phyloP scores from a whole-genome alignment of 768 basidiomycete species.

The Auriculariales sp. region DNA sequence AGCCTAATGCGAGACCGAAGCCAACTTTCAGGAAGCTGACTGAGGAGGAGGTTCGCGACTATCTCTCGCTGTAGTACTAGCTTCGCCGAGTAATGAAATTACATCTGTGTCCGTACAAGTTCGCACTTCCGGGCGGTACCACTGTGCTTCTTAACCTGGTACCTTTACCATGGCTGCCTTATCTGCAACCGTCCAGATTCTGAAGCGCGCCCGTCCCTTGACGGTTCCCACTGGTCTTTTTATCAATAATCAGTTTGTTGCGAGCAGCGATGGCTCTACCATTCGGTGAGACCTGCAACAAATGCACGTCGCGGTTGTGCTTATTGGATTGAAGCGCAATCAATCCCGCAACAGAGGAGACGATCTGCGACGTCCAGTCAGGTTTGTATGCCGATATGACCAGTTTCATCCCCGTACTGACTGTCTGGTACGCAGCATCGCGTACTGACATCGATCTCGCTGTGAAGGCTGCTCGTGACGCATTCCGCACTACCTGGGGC shows the following conservation, averaged over 20 bases:
- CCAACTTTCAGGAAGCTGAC: constrained; percentile 90
- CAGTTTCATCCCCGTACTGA: constrained; percentile 12
- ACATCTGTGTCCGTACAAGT: no score
- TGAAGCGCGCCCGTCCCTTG: background rate
- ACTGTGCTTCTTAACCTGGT: no score
- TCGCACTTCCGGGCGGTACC: no score
- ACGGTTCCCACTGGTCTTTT: constrained; percentile 40
- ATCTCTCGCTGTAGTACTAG: constrained; percentile 58
- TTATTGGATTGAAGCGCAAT: constrained; percentile 31
- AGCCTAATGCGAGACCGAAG: constrained; percentile 38
- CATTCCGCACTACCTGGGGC: constrained; percentile 57
- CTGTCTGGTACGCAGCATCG: constrained; percentile 27
- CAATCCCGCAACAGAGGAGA: constrained; percentile 70
- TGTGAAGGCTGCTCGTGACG: constrained; percentile 49
- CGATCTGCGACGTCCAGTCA: background rate
- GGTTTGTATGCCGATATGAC: constrained; percentile 1
- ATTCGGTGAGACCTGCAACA: constrained; percentile 39
- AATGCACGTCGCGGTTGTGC: background rate
- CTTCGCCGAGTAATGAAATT: background rate
- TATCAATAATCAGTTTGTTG: constrained; percentile 54
- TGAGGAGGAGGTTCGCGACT: constrained; percentile 95
- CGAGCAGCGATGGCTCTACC: constrained; percentile 38
- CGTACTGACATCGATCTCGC: constrained; percentile 63
- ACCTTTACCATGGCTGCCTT: constrained; percentile 1
- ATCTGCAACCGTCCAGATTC: background rate